A percentile compares a stretch with the other conserved stretches of the same genome.
Evolutionary conservation across 1,284 basidiomycete genomes (phyloP).

Genomic region (Microbotryum saponariae): DNA sequence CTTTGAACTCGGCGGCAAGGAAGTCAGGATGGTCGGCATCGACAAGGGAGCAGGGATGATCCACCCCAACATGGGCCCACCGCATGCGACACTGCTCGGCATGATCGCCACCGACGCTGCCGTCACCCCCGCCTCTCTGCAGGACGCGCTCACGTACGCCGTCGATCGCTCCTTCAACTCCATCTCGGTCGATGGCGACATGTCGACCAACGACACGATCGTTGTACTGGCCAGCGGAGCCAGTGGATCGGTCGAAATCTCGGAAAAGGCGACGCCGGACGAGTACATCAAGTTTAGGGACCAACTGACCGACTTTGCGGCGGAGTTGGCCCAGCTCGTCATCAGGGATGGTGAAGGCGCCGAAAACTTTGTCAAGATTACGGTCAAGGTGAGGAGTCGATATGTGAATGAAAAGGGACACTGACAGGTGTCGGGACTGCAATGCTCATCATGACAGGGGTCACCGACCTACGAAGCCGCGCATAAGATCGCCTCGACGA

Average conservation of each 20-base stretch:
- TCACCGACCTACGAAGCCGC: constrained; percentile 76
- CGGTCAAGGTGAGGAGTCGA: constrained; percentile 59
- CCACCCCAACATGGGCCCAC: constrained; percentile 86
- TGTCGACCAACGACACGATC: constrained; percentile 97
- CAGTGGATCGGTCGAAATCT: constrained; percentile 57
- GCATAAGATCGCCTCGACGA: constrained; percentile 77
- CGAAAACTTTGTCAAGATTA: constrained; percentile 92
- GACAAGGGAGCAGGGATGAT: constrained; percentile 99
- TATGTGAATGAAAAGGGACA: neutral
- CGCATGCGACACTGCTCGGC: constrained; percentile 89
- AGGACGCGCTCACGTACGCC: constrained; percentile 81
- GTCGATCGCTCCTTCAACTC: constrained; percentile 92
- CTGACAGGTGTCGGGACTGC: neutral
- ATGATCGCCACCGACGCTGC: constrained; percentile 88
- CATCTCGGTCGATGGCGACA: constrained; percentile 95
- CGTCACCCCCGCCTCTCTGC: constrained; percentile 68
- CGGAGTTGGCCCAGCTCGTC: constrained; percentile 84
- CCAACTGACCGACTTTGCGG: constrained; percentile 74
- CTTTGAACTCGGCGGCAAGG: constrained; percentile 60
- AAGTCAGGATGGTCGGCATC: constrained; percentile 81
- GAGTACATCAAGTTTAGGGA: constrained; percentile 67
- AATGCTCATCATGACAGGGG: constrained; percentile 48
- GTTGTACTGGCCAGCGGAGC: constrained; percentile 87
- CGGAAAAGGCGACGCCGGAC: constrained; percentile 55
- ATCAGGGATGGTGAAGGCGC: constrained; percentile 96